Base-by-base conservation (phyloP, 352 stramenopile genomes). In the Phytophthora sojae region DNA sequence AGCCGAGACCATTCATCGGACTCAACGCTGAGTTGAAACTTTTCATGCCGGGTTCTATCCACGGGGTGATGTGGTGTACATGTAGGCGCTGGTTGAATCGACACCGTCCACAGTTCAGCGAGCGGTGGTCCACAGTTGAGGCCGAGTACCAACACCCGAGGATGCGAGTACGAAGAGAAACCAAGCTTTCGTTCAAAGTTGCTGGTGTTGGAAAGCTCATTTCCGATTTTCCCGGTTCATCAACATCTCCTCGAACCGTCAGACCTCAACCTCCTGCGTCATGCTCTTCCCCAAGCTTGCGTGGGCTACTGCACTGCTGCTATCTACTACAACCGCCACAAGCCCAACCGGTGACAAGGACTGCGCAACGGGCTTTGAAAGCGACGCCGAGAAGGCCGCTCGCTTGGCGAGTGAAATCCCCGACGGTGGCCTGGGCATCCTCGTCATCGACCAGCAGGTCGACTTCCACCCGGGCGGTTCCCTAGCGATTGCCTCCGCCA, bases 401-500 rank as follows among this genome's bases (percentile, higher is more conserved):
- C 73, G 77, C 49, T 58, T 64, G 61, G 77, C 76, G n/a, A 72
- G 52, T 39, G 53, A 70, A 7, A 66, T 86, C 6, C 53, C 61
- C 6, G 52, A 80, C 30, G 82, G 80, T 32, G 86, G 86, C 1
- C 53, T 87, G 21, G 69, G 64, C 9, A 80, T 99, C 4, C 62
- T 99, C 15, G 82, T 99, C 50, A 95, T 99, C 26, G 26, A 30
- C 26, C 26, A 30, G 26, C 26, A 30, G 6, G 26, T 30, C 26
- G 26, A 30, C 26, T 30, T 30, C 26, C 26, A 30, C 26, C 26
- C 26, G 2, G 26, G 26, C 26, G 26, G 26, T 21, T 97, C 83
- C 29, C 85, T 99, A 2, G 94, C 91, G n/a, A 96, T 99, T 69
- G 83, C 86, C 19, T 91, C 75, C 2, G 95, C 96, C 11, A 79